phyloP scores from a whole-genome alignment of 192 early-diverging fungal genomes.

The Allomyces macrogynus region DNA sequence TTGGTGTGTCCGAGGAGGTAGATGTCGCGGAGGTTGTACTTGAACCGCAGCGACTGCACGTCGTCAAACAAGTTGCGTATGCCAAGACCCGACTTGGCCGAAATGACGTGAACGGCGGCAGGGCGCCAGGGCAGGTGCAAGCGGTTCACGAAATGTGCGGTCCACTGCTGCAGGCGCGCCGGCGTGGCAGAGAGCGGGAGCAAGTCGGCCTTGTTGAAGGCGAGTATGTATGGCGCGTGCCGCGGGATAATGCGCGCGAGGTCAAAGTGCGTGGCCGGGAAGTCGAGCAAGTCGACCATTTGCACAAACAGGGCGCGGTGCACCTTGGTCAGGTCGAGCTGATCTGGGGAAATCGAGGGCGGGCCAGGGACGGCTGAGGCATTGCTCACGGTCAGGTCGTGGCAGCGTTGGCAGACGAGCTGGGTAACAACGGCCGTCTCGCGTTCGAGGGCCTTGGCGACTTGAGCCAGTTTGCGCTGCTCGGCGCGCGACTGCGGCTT shows the following conservation, averaged over 20 bases:
- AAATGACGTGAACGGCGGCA: slow-evolving; percentile 25
- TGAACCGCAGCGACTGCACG: slow-evolving; percentile 16
- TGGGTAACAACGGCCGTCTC: slow-evolving; percentile 10
- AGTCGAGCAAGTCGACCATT: slow-evolving; percentile 45
- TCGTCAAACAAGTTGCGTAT: slow-evolving; percentile 22
- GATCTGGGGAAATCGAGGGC: slow-evolving; percentile 24
- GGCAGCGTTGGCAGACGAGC: slow-evolving; percentile 44
- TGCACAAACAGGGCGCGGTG: slow-evolving; percentile 26
- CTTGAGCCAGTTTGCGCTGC: not conserved
- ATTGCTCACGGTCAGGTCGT: slow-evolving; percentile 35
- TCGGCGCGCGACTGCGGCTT: not conserved
- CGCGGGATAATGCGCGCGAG: slow-evolving; percentile 25
- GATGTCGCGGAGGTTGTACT: slow-evolving; percentile 24
- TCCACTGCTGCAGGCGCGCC: slow-evolving; percentile 29
- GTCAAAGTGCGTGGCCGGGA: slow-evolving; percentile 36
- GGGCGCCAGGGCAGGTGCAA: slow-evolving; percentile 9
- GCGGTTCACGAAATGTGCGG: slow-evolving; percentile 15
- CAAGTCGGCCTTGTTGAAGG: slow-evolving; percentile 51
- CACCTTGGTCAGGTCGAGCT: slow-evolving; percentile 26
- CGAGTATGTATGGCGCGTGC: slow-evolving; percentile 25
- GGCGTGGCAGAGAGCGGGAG: slow-evolving; percentile 30
- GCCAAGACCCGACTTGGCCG: slow-evolving; percentile 36
- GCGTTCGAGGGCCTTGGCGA: not conserved
- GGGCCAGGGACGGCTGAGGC: slow-evolving; percentile 15
- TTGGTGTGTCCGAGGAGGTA: slow-evolving; percentile 56